phyloP scores from a whole-genome alignment of 441 rosid genomes.

The Erodium moschatum region DNA sequence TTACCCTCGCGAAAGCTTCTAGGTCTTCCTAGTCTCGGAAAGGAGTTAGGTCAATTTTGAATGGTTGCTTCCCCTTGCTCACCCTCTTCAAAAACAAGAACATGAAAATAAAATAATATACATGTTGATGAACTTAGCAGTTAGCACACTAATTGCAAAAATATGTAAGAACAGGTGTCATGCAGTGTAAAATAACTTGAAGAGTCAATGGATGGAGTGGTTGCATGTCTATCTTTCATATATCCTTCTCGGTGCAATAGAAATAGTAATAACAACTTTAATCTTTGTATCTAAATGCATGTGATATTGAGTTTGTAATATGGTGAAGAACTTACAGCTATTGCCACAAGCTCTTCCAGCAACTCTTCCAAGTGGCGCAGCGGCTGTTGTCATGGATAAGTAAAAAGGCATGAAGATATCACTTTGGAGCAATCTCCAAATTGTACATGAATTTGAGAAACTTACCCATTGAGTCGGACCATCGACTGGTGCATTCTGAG shows the following conservation, averaged over 20 bases:
- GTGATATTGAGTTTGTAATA: not conserved
- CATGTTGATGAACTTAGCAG: slow-evolving; percentile 14
- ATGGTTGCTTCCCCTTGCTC: slow-evolving; percentile 64
- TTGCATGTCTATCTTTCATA: too few species aligned
- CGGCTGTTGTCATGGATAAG: slow-evolving; percentile 44
- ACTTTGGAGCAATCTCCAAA: not conserved
- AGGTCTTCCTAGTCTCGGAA: slow-evolving; percentile 30
- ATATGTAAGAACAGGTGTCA: too few species aligned
- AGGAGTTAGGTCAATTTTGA: slow-evolving; percentile 71
- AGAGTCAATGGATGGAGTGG: too few species aligned
- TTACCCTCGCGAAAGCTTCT: slow-evolving; percentile 18
- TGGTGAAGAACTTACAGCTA: slow-evolving; percentile 60
- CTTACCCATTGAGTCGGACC: slow-evolving; percentile 99
- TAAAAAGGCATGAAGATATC: not conserved
- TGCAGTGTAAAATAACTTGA: too few species aligned
- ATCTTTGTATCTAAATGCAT: not conserved
- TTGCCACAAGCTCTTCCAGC: slow-evolving; percentile 75
- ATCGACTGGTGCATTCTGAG: slow-evolving; percentile 85
- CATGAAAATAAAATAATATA: too few species aligned
- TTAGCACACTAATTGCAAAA: too few species aligned
- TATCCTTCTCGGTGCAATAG: too few species aligned
- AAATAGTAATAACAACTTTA: too few species aligned
- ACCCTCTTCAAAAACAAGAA: slow-evolving; percentile 39
- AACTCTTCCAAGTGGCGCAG: slow-evolving; percentile 77
- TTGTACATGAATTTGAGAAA: slow-evolving; percentile 3